Conservation (phyloP, 2,329 filamentous ascomycete genomes). For the Sporothrix euskadiensis region DNA sequence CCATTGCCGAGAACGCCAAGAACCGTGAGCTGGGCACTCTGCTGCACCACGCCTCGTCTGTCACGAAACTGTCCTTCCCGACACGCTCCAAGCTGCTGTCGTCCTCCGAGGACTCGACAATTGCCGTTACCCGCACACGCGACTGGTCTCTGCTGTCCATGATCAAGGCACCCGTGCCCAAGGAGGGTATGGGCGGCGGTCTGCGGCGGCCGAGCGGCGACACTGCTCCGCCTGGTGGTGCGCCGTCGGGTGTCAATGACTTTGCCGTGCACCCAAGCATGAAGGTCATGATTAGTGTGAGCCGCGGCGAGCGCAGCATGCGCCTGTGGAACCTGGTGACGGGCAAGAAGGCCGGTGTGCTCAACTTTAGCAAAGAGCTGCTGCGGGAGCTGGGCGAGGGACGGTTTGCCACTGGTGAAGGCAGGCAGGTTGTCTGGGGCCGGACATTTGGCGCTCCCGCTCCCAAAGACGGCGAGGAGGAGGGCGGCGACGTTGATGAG, state of each 20-base stretch:
- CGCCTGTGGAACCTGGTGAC: constrained; percentile 95
- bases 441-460: constrained; percentile 36
- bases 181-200: constrained; percentile 50
- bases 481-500: constrained; percentile 54
- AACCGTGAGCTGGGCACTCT: constrained; percentile 88
- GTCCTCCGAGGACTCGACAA: constrained; percentile 86
- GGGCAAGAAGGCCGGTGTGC: constrained; percentile 88
- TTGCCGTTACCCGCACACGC: constrained; percentile 80
- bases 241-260: constrained; percentile 87
- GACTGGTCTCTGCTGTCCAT: constrained; percentile 87
- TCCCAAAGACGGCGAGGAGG: not conserved
- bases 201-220: constrained; percentile 74
- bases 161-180: constrained; percentile 86
- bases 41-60: constrained; percentile 79
- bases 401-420: constrained; percentile 76
- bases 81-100: constrained; percentile 84
- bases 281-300: constrained; percentile 93
- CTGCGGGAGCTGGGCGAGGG: constrained; percentile 72
- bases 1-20: constrained; percentile 75
- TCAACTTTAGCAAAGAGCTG: constrained; percentile 77
- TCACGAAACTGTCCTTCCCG: constrained; percentile 80
- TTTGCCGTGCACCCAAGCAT: constrained; percentile 95
- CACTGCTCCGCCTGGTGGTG: constrained; percentile 77
- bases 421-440: constrained; percentile 74
- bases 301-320: constrained; percentile 87